Evolutionary conservation across 331 rosid species (phyloP).

Genomic region (Pyrus hybrid): DNA sequence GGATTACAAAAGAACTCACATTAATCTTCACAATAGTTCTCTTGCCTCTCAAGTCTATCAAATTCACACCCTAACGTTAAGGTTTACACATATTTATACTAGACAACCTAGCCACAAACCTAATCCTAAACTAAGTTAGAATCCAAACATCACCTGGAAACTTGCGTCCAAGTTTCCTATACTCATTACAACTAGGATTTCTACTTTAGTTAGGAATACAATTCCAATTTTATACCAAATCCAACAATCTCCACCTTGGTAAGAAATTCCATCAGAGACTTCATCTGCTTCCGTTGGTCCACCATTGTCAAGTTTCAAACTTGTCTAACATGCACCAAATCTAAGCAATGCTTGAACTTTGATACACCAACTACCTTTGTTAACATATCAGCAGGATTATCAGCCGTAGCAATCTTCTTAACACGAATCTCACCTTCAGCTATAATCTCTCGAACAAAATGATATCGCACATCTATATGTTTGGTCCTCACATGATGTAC

Average conservation of each 20-base stretch:
- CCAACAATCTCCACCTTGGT: background rate
- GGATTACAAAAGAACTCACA: too few relatives aligned
- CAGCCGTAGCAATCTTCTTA: too few relatives aligned
- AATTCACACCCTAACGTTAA: too few relatives aligned
- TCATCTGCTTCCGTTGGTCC: background rate
- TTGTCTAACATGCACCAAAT: background rate
- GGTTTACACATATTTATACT: too few relatives aligned
- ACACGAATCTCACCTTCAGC: too few relatives aligned
- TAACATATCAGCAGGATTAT: background rate
- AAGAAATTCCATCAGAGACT: background rate
- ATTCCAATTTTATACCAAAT: background rate
- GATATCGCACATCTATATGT: too few relatives aligned
- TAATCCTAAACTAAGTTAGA: background rate
- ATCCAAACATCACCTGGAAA: fast-evolving
- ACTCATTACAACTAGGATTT: background rate
- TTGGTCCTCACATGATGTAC: background rate
- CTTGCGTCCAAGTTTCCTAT: background rate
- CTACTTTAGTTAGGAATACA: background rate
- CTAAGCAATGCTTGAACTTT: background rate
- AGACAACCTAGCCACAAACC: background rate
- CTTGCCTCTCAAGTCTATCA: too few relatives aligned
- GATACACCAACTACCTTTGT: background rate
- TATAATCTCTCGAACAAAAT: too few relatives aligned
- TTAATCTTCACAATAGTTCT: too few relatives aligned
- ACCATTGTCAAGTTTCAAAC: background rate